Evolutionary conservation across 2,329 filamentous ascomycete genomes (phyloP), one percentile per base, ranked within the genome.

Genomic region (Alternaria triticimaculans): DNA sequence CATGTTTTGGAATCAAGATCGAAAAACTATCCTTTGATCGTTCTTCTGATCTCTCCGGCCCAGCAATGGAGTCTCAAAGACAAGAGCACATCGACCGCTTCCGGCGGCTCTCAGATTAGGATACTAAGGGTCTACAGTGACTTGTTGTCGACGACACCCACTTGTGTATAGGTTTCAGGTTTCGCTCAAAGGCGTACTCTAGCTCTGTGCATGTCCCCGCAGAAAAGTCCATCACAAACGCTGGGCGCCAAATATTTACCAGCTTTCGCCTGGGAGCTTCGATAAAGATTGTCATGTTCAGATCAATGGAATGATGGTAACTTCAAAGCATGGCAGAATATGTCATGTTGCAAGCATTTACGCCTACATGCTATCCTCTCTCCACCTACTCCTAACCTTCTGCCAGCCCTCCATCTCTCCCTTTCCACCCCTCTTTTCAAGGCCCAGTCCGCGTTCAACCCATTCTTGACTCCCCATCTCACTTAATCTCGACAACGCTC

Each of bases 381-480:
- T 86, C 84, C 90, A 90, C 68, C 86, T 82, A 74, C 88, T 90
- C 72, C 89, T 85, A 26, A 87, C 86, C 82, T 87, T 90, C 63
- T 84, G 82, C 88, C 89, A 92, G 66, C 84, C 85, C 60, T 92
- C 89, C 70, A 83, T 85, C 74, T 92, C 89, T 65, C 84, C 78
- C 82, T 89, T 88, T 3, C 90, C 90, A 12, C 90, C 90, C 64
- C 85, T 81, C 65, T 80, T 83, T 80, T 92, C 89, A 59, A 92
- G 76, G 0, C 90, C 84, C 78, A 89, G 66, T 0, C 88, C 94
- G 14, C 94, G 82, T 82, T 98, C 95, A 4, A 98, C 92, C 96
- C 96, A 99, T 78, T 97, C 92, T 79, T 89, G 88, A 78, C 93
- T 96, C 20, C 94, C 93, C 96, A 99, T 99, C 81, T 98, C 94